These are phyloP conservation scores for Ophiosphaerella narmari DNA, from an alignment of 2,329 filamentous ascomycete genomes.

Conservation along the genomic window DNA sequence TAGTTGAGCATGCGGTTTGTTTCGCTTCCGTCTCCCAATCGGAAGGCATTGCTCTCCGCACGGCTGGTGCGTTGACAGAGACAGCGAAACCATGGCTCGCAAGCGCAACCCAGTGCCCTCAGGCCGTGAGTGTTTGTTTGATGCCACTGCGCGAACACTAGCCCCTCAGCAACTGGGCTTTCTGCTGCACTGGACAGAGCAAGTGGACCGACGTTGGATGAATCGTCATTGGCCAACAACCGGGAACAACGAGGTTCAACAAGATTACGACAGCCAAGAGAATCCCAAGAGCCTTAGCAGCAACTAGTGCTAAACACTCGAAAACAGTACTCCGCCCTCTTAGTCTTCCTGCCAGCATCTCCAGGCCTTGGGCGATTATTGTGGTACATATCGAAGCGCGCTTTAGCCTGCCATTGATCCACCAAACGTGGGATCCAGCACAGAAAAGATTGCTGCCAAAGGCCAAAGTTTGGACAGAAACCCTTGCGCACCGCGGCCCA, in stretches of 20 bases:
- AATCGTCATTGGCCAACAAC: background rate
- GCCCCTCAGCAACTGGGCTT: no score
- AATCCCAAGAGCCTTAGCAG: background rate
- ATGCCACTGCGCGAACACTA: background rate
- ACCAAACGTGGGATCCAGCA: no score
- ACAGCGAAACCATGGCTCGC: background rate
- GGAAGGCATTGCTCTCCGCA: constrained; percentile 5
- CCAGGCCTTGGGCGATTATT: background rate
- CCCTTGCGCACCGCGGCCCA: constrained; percentile 1
- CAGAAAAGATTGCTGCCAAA: background rate
- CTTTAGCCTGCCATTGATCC: constrained; percentile 3
- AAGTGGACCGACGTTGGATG: background rate
- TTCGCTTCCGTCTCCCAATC: constrained; percentile 4
- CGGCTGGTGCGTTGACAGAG: background rate
- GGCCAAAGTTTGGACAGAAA: constrained; percentile 1
- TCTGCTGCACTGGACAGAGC: background rate
- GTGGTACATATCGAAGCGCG: constrained; percentile 1
- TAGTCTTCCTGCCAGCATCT: background rate
- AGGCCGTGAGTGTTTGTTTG: background rate
- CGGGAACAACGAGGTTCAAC: background rate
- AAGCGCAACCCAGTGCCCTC: background rate
- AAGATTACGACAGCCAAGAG: constrained; percentile 1
- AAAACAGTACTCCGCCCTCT: background rate
- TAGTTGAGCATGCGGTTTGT: background rate
- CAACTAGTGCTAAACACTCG: constrained; percentile 2